Evolutionary conservation across 164 flowering plant genomes (phyloP).

Genomic region (Chimonanthus salicifolius): DNA sequence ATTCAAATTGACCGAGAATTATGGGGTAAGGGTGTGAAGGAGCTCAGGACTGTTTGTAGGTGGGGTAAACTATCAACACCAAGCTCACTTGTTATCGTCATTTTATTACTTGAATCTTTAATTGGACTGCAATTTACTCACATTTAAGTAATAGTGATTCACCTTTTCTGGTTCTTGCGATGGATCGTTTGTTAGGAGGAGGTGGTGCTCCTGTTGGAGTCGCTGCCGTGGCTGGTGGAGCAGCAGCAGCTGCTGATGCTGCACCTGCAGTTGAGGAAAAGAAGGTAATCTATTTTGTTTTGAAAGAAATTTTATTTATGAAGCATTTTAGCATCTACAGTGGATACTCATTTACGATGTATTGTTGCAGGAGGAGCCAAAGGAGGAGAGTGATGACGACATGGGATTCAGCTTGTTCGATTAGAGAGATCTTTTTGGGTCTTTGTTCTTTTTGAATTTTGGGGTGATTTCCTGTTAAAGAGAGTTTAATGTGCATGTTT

Average conservation of each 20-base stretch:
- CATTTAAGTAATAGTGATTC: not conserved
- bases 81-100: no score
- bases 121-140: not conserved
- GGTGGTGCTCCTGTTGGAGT: conserved; percentile 13
- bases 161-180: not conserved
- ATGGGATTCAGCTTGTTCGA: conserved; percentile 44
- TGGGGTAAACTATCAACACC: no score
- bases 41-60: no score
- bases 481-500: no score
- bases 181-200: conserved; percentile 2
- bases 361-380: conserved; percentile 35
- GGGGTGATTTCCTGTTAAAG: not conserved
- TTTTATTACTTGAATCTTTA: no score
- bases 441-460: not conserved
- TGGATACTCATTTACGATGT: not conserved
- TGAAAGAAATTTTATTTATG: not conserved
- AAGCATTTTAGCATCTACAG: not conserved
- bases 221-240: conserved; percentile 5
- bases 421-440: conserved; percentile 12
- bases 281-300: conserved; percentile 3
- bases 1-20: no score
- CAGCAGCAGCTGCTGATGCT: conserved; percentile 10
- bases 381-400: conserved; percentile 42
- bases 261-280: conserved; percentile 18
- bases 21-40: no score